Percentiles rank a stretch among this genome's conserved stretches.
phyloP scores from a whole-genome alignment of 306 rosid genomes.

The Phaseolus lunatus region DNA sequence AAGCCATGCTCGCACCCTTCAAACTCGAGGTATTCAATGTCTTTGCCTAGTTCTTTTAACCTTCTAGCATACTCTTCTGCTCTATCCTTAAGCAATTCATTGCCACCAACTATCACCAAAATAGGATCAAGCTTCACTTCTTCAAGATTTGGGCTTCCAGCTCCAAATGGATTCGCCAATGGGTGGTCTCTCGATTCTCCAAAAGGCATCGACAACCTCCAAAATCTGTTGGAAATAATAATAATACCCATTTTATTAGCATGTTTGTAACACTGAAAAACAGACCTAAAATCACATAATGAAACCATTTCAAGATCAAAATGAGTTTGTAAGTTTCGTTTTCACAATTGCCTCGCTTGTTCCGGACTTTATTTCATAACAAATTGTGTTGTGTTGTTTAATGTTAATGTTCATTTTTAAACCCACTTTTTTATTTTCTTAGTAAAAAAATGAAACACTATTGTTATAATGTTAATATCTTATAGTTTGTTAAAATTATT shows the following conservation, averaged over 20 bases:
- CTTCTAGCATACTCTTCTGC: constrained; percentile 61
- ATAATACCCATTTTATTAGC: background rate
- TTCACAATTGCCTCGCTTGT: no score
- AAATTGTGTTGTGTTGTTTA: no score
- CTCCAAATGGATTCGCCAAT: constrained; percentile 82
- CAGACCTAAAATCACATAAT: background rate
- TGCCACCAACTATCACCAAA: constrained; percentile 73
- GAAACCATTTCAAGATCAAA: no score
- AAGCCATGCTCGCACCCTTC: constrained; percentile 83
- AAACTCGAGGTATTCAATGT: constrained; percentile 71
- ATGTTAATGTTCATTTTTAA: no score
- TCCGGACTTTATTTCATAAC: no score
- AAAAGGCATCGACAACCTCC: constrained; percentile 83
- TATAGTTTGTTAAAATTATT: no score
- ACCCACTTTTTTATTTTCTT: no score
- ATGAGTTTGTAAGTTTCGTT: no score
- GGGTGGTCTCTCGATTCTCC: constrained; percentile 88
- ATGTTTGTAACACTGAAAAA: background rate
- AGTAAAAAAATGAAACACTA: no score
- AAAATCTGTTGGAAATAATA: constrained; percentile 59
- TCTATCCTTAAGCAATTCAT: constrained; percentile 84
- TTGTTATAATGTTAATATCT: no score
- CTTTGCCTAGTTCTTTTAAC: constrained; percentile 63
- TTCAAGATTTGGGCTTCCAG: constrained; percentile 56
- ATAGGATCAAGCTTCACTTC: constrained; percentile 63